Base-by-base conservation (phyloP, 768 basidiomycete genomes). In the Suillus subaureus region DNA sequence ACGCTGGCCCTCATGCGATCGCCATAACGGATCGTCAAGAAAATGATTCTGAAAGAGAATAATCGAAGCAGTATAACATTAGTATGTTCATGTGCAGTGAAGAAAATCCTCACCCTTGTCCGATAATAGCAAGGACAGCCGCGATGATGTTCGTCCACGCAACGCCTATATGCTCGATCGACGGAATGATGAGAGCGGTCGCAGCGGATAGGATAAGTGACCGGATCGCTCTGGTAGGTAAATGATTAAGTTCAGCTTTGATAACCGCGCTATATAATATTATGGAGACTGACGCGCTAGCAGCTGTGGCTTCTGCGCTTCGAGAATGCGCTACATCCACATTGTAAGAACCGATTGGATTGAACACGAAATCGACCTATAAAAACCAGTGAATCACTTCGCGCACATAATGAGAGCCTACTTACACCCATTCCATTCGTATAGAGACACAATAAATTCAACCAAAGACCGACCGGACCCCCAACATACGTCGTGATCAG, bases 371-470 rank as follows among this genome's bases (percentile, higher is more conserved):
- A 2, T 49, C n/a, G 3, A 49, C 47, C 47, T 49, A n/a, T 23
- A 37, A 6, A 61, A 26, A n/a, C 4, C 28, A 62, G 31, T 23
- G 6, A n/a, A 49, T 49, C 15, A 12, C 16, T 16, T 61, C 23
- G 2, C 39, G 18, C 21, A 11, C n/a, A 61, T 35, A 52, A 21
- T 31, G 16, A 37, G 33, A 49, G 11, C 12, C 12, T 21, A 13
- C 79, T 42, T 70, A 89, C 89, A 33, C 88, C 87, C 21, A 89
- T 60, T 15, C 87, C 85, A 65, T 87, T 88, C 43, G 84, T 58
- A 68, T 87, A 90, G 7, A 90, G 69, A 64, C 81, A 85, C 0
- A 83, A 28, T 9, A 88, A 74, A 67, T 82, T 84, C 6, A 86
- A 66, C 0, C 73, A 73, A 26, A 89, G 74, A 3, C 88, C 88